phyloP scores from a whole-genome alignment of 306 rosid species.

The Inga oerstediana region DNA sequence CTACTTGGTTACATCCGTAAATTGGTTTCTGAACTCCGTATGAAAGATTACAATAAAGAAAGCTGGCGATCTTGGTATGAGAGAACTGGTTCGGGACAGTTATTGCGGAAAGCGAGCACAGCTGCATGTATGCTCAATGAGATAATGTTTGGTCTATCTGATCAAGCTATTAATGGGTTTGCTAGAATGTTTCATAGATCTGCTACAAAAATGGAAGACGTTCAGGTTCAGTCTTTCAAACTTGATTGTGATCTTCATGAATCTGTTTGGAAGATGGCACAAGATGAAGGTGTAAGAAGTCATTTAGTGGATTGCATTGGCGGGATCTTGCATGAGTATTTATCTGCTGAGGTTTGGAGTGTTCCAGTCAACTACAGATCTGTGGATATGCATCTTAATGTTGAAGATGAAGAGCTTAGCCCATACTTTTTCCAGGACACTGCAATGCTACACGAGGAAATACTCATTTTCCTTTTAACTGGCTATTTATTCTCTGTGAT shows the following conservation, averaged over 20 bases:
- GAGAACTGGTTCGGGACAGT: constrained; percentile 85
- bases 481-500: constrained; percentile 30
- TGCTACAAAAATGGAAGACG: constrained; percentile 36
- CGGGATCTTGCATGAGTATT: constrained; percentile 81
- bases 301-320: constrained; percentile 77
- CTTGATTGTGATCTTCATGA: constrained; percentile 35
- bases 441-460: constrained; percentile 86
- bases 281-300: constrained; percentile 56
- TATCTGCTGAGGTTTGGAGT: constrained; percentile 88
- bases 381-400: constrained; percentile 44
- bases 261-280: constrained; percentile 65
- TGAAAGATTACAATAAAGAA: constrained; percentile 66
- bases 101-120: constrained; percentile 89
- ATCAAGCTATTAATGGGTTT: constrained; percentile 59
- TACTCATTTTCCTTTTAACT: constrained; percentile 39
- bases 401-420: constrained; percentile 61
- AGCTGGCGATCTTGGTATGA: constrained; percentile 90
- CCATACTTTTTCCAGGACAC: constrained; percentile 70
- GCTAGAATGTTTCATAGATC: constrained; percentile 61
- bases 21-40: constrained; percentile 77
- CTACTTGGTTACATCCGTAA: constrained; percentile 75
- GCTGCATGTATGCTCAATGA: constrained; percentile 91
- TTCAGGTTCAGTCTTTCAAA: constrained; percentile 43
- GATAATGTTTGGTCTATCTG: constrained; percentile 87
- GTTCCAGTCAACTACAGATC: constrained; percentile 57